These are phyloP conservation scores for Caryopteris hybrid DNA, from an alignment of 305 asterid genomes.

Conservation along the genomic window DNA sequence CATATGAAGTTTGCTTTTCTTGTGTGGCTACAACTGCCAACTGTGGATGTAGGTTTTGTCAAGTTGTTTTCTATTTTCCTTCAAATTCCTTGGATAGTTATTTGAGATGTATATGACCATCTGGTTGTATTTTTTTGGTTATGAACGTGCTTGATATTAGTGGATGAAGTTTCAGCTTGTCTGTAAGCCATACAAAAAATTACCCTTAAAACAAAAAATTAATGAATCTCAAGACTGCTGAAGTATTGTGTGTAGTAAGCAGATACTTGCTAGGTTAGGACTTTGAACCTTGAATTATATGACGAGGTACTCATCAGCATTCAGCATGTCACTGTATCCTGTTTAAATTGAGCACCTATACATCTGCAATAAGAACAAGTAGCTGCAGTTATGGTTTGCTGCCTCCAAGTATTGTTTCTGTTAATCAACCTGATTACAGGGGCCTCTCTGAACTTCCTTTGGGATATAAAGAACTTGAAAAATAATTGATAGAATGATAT, in stretches of 20 bases:
- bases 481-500: not conserved
- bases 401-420: not conserved
- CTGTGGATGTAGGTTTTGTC: slow-evolving; percentile 57
- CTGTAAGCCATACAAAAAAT: slow-evolving; percentile 2
- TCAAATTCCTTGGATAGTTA: not conserved
- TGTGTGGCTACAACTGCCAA: slow-evolving; percentile 96
- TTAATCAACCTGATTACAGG: not conserved
- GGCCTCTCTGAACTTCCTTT: not conserved
- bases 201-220: not conserved
- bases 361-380: not conserved
- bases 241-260: not conserved
- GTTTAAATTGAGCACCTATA: not conserved
- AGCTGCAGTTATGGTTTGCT: not conserved
- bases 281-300: not conserved
- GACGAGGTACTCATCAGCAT: not conserved
- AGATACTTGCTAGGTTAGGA: not conserved
- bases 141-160: not conserved
- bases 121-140: not conserved
- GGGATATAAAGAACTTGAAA: not conserved
- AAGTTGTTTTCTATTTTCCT: not conserved
- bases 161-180: not conserved
- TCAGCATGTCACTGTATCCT: not conserved
- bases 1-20: slow-evolving; percentile 96
- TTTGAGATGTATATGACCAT: slow-evolving; percentile 2
- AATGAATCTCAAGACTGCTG: not conserved